Percentiles rank a stretch among this genome's conserved stretches.
phyloP scores from a whole-genome alignment of 2,329 filamentous ascomycete genomes.

The Periconia macrospinosa region DNA sequence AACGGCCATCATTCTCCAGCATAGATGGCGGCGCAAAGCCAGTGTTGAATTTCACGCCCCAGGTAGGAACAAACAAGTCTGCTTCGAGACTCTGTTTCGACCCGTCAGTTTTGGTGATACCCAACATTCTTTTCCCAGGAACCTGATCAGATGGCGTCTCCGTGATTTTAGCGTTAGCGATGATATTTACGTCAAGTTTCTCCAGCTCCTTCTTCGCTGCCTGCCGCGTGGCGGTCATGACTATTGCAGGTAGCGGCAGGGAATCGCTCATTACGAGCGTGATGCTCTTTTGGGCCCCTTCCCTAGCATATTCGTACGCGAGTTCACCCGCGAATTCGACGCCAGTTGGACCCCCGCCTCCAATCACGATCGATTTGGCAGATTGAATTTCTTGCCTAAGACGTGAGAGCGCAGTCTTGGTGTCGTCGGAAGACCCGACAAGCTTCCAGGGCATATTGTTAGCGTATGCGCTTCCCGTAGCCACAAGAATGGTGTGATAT shows the following conservation, averaged over 20 bases:
- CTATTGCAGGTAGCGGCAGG: background rate
- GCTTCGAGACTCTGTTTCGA: background rate
- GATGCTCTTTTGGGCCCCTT: conserved; percentile 45
- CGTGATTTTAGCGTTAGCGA: background rate
- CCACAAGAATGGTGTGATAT: conserved; percentile 59
- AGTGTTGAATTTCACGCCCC: background rate
- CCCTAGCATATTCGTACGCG: conserved; percentile 46
- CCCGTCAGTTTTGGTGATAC: background rate
- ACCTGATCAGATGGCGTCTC: background rate
- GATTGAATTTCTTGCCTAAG: conserved; percentile 44
- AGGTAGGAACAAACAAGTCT: background rate
- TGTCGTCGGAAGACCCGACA: conserved; percentile 47
- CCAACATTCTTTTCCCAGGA: background rate
- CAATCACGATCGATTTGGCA: conserved; percentile 55
- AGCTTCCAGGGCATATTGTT: conserved; percentile 54
- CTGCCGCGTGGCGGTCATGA: background rate
- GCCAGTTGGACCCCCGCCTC: conserved; percentile 56
- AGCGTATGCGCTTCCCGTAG: conserved; percentile 53
- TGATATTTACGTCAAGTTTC: background rate
- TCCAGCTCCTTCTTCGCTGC: background rate
- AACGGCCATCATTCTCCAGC: background rate
- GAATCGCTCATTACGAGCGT: conserved; percentile 33
- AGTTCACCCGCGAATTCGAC: conserved; percentile 57
- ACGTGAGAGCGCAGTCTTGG: conserved; percentile 43
- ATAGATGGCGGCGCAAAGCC: background rate